Base-by-base conservation (phyloP, 768 basidiomycete genomes). In the Termitomyces sp. region DNA sequence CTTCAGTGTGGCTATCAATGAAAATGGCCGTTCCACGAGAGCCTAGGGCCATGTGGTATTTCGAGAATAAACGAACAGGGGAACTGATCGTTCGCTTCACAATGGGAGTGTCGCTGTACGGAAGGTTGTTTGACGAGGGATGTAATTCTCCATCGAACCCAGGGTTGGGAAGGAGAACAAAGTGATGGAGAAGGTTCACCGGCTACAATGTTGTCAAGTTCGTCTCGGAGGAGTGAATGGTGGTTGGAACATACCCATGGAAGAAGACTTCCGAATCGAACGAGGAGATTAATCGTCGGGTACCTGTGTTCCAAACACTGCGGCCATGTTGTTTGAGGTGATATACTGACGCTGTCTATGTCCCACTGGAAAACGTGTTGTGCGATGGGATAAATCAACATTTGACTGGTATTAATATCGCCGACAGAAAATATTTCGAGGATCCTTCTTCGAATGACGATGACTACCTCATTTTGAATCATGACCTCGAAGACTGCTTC, bases 101-200 rank as follows among this genome's bases (percentile, higher is more conserved):
- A 0, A 75, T 70, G 0, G 76, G 78, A 0, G 75, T 70, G 11
- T 77, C 68, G n/a, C 67, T 57, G 62, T 84, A 86, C 1, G 85
- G 85, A 12, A 77, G 60, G 57, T 84, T 84, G 31, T 68, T 63
- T 42, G 70, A 56, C 45, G 66, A 70, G n/a, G 71, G 66, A 3
- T 65, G 65, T 20, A 63, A 59, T 31, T 62, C 59, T 15, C 63
- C 60, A 36, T 69, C 63, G 66, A 77, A 83, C 6, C 68, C 58
- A 3, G 71, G 64, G 67, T 86, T 83, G 0, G 81, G 79, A 1
- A 68, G 69, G 15, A 91, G 74, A 38, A 78, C 68, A 67, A 81
- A 87, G 69, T 86, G 83, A 65, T 89, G 86, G n/a, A 89, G 76
- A 31, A 85, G 71, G 69, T 91, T 89, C 63, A 85, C 80, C 0